Conservation (phyloP, 2,329 filamentous ascomycete genomes). For the Xylaria sp. region DNA sequence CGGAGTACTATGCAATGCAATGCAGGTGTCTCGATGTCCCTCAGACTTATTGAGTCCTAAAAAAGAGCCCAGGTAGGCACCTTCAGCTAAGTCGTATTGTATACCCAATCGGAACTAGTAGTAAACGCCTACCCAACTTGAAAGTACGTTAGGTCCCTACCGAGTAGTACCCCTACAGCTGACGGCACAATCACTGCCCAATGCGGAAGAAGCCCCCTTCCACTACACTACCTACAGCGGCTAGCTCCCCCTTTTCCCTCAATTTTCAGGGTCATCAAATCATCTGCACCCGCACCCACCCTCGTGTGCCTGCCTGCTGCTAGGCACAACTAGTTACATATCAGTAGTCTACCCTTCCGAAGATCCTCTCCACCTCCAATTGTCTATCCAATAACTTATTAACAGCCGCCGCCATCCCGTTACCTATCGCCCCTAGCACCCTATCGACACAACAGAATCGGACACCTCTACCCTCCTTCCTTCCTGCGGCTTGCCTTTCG, state of each 20-base stretch:
- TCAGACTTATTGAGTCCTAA: slow-evolving; percentile 8
- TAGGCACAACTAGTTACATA: neutral
- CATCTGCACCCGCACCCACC: slow-evolving; percentile 33
- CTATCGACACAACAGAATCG: slow-evolving; percentile 30
- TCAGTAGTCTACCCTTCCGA: slow-evolving; percentile 24
- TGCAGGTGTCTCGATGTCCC: slow-evolving; percentile 11
- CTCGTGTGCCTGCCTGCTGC: slow-evolving; percentile 16
- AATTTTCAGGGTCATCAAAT: slow-evolving; percentile 34
- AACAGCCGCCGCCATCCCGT: slow-evolving; percentile 33
- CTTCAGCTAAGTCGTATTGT: neutral
- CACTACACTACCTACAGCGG: slow-evolving; percentile 36
- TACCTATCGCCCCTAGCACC: slow-evolving; percentile 36
- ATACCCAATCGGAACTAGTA: neutral
- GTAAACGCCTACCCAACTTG: too few relatives aligned
- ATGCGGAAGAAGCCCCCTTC: slow-evolving; percentile 34
- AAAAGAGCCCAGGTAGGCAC: neutral
- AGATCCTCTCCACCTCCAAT: slow-evolving; percentile 37
- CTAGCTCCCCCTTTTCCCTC: slow-evolving; percentile 43
- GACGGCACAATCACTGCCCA: slow-evolving; percentile 22
- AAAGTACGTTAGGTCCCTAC: slow-evolving; percentile 1
- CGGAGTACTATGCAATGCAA: slow-evolving; percentile 31
- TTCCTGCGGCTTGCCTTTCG: slow-evolving; percentile 18
- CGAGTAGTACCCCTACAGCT: slow-evolving; percentile 9
- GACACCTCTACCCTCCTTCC: slow-evolving; percentile 25
- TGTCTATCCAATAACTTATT: slow-evolving; percentile 32